Percentiles rank a stretch among this genome's conserved stretches.
Conservation (phyloP, 345 rosid species). For the Mangifera indica region DNA sequence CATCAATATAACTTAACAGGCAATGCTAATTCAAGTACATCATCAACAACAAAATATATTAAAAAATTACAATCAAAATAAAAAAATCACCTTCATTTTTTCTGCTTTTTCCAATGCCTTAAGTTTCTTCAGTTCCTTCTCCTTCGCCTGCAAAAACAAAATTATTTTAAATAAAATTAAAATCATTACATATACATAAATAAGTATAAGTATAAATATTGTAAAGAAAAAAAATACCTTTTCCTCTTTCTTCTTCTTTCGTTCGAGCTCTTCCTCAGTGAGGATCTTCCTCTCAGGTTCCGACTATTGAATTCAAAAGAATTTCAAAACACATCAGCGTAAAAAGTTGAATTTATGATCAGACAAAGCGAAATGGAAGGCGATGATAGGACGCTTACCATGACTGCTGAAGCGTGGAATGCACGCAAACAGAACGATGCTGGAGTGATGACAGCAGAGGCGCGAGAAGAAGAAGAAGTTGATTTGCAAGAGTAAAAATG, state of each 20-base stretch:
- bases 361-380: neutral
- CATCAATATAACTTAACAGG: neutral
- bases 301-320: conserved; percentile 30
- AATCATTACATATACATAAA: neutral
- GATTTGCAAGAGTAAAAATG: neutral
- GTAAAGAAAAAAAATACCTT: conserved; percentile 41
- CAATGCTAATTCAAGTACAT: neutral
- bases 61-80: neutral
- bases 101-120: conserved; percentile 79
- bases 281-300: conserved; percentile 50
- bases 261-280: conserved; percentile 72
- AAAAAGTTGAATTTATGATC: neutral
- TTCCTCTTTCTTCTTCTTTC: conserved; percentile 90
- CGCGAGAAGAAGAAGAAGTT: too few relatives aligned
- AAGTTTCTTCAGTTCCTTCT: conserved; percentile 77
- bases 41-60: neutral
- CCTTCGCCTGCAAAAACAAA: conserved; percentile 58
- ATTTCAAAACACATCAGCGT: neutral
- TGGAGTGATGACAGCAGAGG: neutral
- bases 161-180: neutral
- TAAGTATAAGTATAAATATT: too few relatives aligned
- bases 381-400: neutral
- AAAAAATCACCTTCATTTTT: conserved; percentile 48
- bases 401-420: conserved; percentile 4
- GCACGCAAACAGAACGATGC: conserved; percentile 8